These are phyloP conservation scores for Neurospora sp. DNA, from an alignment of 495 filamentous ascomycete genomes.

Conservation along the genomic window DNA sequence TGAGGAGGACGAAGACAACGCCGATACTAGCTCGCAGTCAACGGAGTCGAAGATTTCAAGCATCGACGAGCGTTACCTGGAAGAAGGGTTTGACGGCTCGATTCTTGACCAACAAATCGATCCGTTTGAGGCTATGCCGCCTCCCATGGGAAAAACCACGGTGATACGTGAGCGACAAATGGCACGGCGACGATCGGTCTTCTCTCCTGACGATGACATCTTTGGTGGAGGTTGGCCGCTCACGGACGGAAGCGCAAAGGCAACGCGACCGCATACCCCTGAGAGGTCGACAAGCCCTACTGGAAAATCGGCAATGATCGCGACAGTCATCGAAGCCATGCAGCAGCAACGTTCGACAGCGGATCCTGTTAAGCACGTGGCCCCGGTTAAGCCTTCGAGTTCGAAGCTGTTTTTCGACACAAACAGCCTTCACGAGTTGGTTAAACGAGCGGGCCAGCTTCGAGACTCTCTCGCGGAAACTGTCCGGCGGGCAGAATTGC, in stretches of 20 bases:
- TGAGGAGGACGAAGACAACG: conserved; percentile 46
- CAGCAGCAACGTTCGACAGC: conserved; percentile 50
- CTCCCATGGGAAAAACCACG: conserved; percentile 29
- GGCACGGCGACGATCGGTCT: conserved; percentile 44
- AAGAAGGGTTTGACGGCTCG: conserved; percentile 41
- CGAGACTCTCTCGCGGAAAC: conserved; percentile 64
- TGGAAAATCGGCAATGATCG: conserved; percentile 53
- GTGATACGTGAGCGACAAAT: conserved; percentile 32
- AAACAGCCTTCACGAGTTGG: conserved; percentile 75
- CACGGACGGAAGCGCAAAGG: conserved; percentile 17
- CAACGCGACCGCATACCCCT: conserved; percentile 29
- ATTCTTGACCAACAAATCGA: conserved; percentile 25
- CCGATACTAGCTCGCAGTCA: conserved; percentile 17
- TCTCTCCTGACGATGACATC: conserved; percentile 54
- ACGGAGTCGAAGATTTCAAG: conserved; percentile 19
- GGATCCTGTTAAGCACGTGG: conserved; percentile 32
- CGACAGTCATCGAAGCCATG: conserved; percentile 67
- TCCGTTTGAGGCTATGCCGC: conserved; percentile 25
- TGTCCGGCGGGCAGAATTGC: conserved; percentile 68
- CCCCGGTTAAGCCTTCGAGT: conserved; percentile 36
- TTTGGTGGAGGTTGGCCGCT: conserved; percentile 44
- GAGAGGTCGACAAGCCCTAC: conserved; percentile 21
- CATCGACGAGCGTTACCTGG: conserved; percentile 47
- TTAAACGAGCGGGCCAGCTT: conserved; percentile 71
- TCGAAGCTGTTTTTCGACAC: conserved; percentile 90